A percentile compares a stretch with the other conserved stretches of the same genome.
phyloP scores from a whole-genome alignment of 1,284 basidiomycete genomes.

The Veloporphyrellus conicus region DNA sequence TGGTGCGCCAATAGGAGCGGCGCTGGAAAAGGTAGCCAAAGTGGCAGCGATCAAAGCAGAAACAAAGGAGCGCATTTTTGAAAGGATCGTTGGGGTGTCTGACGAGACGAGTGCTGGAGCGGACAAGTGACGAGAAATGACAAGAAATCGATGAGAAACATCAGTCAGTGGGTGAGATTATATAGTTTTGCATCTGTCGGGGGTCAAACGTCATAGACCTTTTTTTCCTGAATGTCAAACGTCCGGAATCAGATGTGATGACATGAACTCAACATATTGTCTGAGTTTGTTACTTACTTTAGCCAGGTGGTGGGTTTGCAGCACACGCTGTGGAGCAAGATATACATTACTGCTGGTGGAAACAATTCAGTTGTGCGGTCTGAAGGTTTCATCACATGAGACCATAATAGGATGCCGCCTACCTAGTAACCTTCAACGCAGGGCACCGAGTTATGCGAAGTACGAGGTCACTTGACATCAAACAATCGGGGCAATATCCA shows the following conservation, averaged over 20 bases:
- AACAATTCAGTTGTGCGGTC: too few species aligned
- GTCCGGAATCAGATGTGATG: slow-evolving; percentile 6
- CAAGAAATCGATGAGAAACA: slow-evolving; percentile 12
- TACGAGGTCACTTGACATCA: too few species aligned
- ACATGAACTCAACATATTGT: slow-evolving; percentile 6
- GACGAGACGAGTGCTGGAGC: slow-evolving; percentile 5
- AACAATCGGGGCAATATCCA: background rate
- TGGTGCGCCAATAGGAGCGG: slow-evolving; percentile 14
- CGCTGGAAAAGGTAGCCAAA: slow-evolving; percentile 27
- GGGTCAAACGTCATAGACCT: slow-evolving; percentile 1
- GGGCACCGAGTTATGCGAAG: too few species aligned
- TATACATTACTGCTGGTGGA: background rate
- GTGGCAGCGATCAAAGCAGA: slow-evolving; percentile 38
- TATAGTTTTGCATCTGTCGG: slow-evolving; percentile 15
- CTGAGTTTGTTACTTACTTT: slow-evolving; percentile 9
- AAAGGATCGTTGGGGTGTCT: slow-evolving; percentile 40
- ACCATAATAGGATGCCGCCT: too few species aligned
- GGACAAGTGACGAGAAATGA: slow-evolving; percentile 3
- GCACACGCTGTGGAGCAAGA: slow-evolving; percentile 17
- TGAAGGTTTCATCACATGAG: too few species aligned
- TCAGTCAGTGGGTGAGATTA: slow-evolving; percentile 8
- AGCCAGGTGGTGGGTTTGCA: slow-evolving; percentile 1
- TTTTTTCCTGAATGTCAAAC: slow-evolving; percentile 2
- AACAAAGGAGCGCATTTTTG: slow-evolving; percentile 46
- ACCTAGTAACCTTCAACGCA: background rate